phyloP scores from a whole-genome alignment of 148 eudicot genomes.

The Oxyria digyna region DNA sequence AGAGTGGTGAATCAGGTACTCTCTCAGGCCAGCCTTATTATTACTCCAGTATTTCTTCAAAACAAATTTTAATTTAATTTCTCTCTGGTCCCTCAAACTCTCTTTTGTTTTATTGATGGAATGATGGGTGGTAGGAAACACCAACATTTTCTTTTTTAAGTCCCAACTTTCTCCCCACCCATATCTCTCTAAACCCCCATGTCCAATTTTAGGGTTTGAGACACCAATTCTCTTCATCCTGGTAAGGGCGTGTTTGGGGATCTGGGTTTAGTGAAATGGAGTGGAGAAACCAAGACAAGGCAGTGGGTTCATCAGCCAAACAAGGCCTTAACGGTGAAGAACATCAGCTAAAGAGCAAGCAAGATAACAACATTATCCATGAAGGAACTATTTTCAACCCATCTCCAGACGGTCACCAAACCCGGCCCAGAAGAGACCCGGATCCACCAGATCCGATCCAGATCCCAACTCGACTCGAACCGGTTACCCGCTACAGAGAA shows the following conservation, averaged over 20 bases:
- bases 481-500: constrained; percentile 30
- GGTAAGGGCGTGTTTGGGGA: neutral
- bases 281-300: constrained; percentile 14
- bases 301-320: constrained; percentile 10
- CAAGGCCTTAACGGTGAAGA: neutral
- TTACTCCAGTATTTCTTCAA: neutral
- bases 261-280: constrained; percentile 15
- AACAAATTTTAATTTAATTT: neutral
- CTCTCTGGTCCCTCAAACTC: neutral
- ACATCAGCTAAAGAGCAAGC: neutral
- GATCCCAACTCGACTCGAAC: neutral
- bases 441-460: constrained; percentile 10
- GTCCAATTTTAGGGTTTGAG: neutral
- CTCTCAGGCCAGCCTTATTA: neutral
- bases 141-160: neutral
- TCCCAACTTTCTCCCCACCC: neutral
- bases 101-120: constrained; percentile 19
- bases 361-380: constrained; percentile 9
- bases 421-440: constrained; percentile 4
- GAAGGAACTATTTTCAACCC: constrained; percentile 13
- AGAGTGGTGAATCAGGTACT: neutral
- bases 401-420: constrained; percentile 14
- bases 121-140: constrained; percentile 36
- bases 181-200: neutral
- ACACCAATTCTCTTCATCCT: no score